Conservation (phyloP, 768 basidiomycete species). For the Podaxis carcinomalis region DNA sequence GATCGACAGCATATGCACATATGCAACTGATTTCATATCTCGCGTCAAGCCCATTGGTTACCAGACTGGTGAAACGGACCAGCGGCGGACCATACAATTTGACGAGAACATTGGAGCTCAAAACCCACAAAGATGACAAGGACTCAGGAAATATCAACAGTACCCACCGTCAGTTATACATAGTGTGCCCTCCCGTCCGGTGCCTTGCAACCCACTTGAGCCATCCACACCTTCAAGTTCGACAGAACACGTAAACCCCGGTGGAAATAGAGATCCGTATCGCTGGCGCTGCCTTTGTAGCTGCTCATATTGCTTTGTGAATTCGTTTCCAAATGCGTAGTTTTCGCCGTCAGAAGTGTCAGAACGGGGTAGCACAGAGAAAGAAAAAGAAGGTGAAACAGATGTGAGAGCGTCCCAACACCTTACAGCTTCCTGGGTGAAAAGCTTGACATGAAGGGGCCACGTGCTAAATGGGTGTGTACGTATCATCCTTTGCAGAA, state of each 20-base stretch:
- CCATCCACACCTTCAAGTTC: slow-evolving; percentile 74
- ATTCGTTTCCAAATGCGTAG: background rate
- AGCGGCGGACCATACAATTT: background rate
- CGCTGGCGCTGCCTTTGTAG: background rate
- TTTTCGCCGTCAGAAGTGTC: background rate
- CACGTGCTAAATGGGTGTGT: slow-evolving; percentile 65
- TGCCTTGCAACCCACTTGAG: slow-evolving; percentile 40
- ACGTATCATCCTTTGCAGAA: slow-evolving; percentile 59
- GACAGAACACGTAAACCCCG: slow-evolving; percentile 42
- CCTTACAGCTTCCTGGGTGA: slow-evolving; percentile 56
- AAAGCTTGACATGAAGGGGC: slow-evolving; percentile 74
- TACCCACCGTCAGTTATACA: slow-evolving; percentile 51
- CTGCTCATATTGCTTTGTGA: background rate
- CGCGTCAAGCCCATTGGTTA: background rate
- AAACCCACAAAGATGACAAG: background rate
- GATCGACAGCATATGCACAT: background rate
- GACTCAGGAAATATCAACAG: no score
- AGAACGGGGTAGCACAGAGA: background rate
- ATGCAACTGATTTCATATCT: background rate
- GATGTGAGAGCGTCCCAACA: slow-evolving; percentile 38
- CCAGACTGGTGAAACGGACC: background rate
- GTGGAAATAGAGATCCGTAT: slow-evolving; percentile 31
- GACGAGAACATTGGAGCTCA: background rate
- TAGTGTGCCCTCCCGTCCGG: slow-evolving; percentile 53
- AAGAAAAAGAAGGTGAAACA: slow-evolving; percentile 21